Evolutionary conservation across 441 rosid species (phyloP).

Genomic region (Syzygium malaccense): DNA sequence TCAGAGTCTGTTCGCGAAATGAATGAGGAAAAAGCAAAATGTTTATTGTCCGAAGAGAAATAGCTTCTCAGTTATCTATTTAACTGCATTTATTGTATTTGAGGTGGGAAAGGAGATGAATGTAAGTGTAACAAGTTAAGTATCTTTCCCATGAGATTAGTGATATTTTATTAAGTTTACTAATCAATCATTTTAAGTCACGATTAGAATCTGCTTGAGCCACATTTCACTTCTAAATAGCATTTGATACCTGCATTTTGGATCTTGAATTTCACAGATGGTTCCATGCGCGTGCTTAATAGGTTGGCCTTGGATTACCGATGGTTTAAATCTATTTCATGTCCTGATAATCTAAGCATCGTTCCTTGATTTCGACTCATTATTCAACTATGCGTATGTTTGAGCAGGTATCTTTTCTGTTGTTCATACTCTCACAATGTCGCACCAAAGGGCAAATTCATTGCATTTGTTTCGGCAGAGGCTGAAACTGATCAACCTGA

Average conservation of each 20-base stretch:
- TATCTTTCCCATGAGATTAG: background rate
- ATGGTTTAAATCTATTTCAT: background rate
- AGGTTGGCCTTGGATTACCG: background rate
- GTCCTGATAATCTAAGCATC: background rate
- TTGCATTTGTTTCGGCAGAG: conserved; percentile 83
- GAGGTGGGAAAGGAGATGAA: background rate
- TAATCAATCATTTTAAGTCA: background rate
- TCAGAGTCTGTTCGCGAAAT: background rate
- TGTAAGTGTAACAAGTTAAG: background rate
- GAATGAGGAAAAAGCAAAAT: background rate
- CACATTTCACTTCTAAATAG: background rate
- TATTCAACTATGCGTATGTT: background rate
- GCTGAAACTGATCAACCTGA: conserved; percentile 81
- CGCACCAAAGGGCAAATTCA: conserved; percentile 82
- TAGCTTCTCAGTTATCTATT: background rate
- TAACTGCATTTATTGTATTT: background rate
- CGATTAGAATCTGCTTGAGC: background rate
- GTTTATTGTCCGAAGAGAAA: background rate
- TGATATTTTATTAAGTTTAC: background rate
- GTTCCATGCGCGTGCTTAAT: background rate
- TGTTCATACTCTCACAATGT: conserved; percentile 88
- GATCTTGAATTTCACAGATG: background rate
- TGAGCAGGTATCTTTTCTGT: conserved; percentile 80
- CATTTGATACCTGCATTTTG: background rate
- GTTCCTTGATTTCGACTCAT: background rate